A percentile compares a stretch with the other conserved stretches of the same genome.
Conservation (phyloP, 2,329 filamentous ascomycete species). For the Fusarium staphyleae region DNA sequence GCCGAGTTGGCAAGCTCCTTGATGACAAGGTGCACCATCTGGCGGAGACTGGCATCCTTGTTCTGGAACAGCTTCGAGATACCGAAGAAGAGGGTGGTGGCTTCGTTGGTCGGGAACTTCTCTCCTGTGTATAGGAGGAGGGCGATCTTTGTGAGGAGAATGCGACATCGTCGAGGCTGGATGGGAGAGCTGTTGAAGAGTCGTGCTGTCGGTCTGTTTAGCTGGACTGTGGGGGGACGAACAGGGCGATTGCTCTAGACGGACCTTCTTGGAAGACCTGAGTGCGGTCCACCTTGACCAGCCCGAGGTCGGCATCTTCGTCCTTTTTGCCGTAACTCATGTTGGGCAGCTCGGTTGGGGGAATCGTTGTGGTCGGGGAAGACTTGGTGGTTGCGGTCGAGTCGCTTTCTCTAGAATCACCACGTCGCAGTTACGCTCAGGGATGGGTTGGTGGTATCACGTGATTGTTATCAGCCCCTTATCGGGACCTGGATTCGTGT, state of each 20-base stretch:
- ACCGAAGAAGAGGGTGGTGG: conserved; percentile 97
- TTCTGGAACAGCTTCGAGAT: conserved; percentile 99
- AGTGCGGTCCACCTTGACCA: conserved; percentile 97
- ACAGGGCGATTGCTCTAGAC: conserved; percentile 45
- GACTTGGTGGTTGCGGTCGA: conserved; percentile 46
- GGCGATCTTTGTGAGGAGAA: conserved; percentile 95
- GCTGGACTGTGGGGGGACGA: conserved; percentile 43
- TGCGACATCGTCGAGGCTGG: conserved; percentile 95
- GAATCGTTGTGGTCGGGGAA: conserved; percentile 43
- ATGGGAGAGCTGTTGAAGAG: conserved; percentile 98
- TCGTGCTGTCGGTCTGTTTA: conserved; percentile 70
- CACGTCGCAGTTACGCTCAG: conserved; percentile 50
- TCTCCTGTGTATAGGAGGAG: conserved; percentile 96
- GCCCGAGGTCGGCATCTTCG: conserved; percentile 90
- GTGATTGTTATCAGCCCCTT: conserved; percentile 44
- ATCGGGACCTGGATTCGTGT: conserved; percentile 39
- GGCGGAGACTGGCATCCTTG: conserved; percentile 95
- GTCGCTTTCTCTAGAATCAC: conserved; percentile 45
- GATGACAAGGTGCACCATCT: conserved; percentile 98
- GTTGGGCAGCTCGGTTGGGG: conserved; percentile 54
- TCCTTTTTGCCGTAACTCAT: conserved; percentile 99
- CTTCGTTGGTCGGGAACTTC: conserved; percentile 96
- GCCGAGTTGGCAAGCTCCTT: conserved; percentile 96
- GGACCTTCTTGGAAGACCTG: conserved; percentile 98
- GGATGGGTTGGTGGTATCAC: conserved; percentile 43